phyloP scores from a whole-genome alignment of 108 stramenopile species.

The Heterococcus sp. region DNA sequence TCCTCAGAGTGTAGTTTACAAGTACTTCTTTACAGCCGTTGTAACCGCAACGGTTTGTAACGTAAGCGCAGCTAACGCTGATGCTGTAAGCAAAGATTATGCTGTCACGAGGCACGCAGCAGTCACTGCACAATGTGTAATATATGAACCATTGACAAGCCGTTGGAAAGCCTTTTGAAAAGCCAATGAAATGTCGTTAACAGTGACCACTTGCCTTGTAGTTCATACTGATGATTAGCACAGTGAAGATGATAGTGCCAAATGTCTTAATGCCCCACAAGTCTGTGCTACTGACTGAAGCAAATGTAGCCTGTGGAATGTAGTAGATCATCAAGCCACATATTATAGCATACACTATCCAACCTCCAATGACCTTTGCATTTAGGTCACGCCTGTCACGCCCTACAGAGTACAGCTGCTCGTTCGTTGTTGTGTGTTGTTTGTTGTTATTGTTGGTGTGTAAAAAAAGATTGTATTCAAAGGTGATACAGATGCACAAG shows the following conservation, averaged over 20 bases:
- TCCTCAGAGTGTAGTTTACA: not conserved
- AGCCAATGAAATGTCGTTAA: too few species aligned
- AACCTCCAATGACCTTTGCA: not conserved
- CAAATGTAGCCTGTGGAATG: not conserved
- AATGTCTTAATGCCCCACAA: not conserved
- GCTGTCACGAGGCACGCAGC: not conserved
- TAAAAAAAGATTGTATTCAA: too few species aligned
- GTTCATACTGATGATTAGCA: not conserved
- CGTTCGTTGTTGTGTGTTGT: too few species aligned
- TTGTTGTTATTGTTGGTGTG: too few species aligned
- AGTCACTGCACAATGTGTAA: not conserved
- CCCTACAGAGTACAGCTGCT: not conserved
- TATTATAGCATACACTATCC: not conserved
- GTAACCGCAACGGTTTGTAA: not conserved
- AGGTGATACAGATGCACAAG: too few species aligned
- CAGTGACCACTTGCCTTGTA: not conserved
- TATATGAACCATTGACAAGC: not conserved
- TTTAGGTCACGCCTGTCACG: not conserved
- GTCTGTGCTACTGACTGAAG: not conserved
- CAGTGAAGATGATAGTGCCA: not conserved
- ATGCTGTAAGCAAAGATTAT: not conserved
- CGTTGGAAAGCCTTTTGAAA: too few species aligned
- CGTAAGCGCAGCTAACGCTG: not conserved
- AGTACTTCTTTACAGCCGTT: not conserved
- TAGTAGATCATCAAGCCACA: not conserved